Conservation (phyloP, 2,329 filamentous ascomycete species). For the Fusarium sulawesiense region DNA sequence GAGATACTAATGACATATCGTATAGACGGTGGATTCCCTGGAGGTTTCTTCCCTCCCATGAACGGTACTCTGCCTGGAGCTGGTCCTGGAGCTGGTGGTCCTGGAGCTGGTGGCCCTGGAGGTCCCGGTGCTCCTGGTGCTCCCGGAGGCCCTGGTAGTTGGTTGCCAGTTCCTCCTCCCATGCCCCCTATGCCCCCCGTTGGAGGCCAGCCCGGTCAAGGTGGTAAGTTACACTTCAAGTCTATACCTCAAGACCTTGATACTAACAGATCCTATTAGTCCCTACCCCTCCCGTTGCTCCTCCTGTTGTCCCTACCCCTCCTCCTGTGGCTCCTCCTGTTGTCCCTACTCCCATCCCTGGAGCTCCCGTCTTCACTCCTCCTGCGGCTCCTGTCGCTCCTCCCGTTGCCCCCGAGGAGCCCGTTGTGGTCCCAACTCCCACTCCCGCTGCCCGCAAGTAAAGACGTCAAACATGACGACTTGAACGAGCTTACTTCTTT, state of each 20-base stretch:
- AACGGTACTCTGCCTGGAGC: slow-evolving; percentile 25
- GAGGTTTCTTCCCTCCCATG: slow-evolving; percentile 7
- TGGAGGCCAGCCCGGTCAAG: not conserved
- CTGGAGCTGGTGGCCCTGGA: not conserved
- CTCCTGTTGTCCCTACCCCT: slow-evolving; percentile 1
- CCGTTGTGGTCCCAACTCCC: slow-evolving; percentile 18
- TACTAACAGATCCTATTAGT: slow-evolving; percentile 12
- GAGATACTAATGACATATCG: slow-evolving; percentile 14
- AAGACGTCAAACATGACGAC: not conserved
- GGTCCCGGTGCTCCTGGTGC: not conserved
- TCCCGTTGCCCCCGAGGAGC: slow-evolving; percentile 1
- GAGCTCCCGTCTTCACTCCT: slow-evolving; percentile 7
- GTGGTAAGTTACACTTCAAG: slow-evolving; percentile 16
- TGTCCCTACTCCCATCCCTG: slow-evolving; percentile 5
- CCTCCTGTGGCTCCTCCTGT: slow-evolving; percentile 6
- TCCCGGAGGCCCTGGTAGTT: slow-evolving; percentile 10
- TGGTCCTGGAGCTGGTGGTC: not conserved
- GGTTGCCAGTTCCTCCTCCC: slow-evolving; percentile 13
- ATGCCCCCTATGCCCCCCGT: not conserved
- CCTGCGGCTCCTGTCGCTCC: not conserved
- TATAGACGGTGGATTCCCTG: slow-evolving; percentile 9
- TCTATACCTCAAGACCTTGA: not conserved
- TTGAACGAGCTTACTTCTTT: not conserved
- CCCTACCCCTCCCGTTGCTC: not conserved
- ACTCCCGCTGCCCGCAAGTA: slow-evolving; percentile 25